These are phyloP conservation scores for Schizochytrium sp. DNA, from an alignment of 108 stramenopile genomes.

Conservation along the genomic window DNA sequence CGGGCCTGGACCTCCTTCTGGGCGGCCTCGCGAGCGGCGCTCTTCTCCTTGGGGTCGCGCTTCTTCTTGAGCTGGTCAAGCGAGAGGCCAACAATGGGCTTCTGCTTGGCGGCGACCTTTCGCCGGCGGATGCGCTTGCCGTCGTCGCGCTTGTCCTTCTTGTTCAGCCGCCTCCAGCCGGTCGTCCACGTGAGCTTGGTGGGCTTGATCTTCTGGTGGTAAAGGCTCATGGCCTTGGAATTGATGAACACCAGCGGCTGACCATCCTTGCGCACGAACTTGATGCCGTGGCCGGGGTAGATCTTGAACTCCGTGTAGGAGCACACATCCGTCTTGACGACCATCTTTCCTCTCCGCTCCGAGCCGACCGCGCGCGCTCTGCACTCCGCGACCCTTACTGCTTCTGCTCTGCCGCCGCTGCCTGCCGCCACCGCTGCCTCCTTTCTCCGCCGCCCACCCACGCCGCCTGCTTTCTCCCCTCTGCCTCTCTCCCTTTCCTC, in stretches of 20 bases:
- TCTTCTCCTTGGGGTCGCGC: constrained; percentile 71
- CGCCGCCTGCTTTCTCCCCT: no score
- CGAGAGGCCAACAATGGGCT: constrained; percentile 92
- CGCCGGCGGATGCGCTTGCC: constrained; percentile 78
- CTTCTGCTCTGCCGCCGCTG: no score
- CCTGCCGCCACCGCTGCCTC: no score
- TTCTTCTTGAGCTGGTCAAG: constrained; percentile 94
- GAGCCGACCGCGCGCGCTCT: neutral
- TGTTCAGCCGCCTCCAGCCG: constrained; percentile 97
- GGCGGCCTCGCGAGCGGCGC: constrained; percentile 66
- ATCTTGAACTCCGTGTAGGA: constrained; percentile 97
- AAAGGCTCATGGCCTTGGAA: constrained; percentile 86
- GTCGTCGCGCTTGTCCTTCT: constrained; percentile 88
- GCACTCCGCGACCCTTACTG: no score
- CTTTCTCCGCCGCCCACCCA: no score
- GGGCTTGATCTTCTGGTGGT: constrained; percentile 94
- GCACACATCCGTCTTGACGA: constrained; percentile 79
- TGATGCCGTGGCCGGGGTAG: constrained; percentile 98
- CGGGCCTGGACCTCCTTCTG: constrained; percentile 78
- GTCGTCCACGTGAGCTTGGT: constrained; percentile 99
- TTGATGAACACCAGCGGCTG: constrained; percentile 87
- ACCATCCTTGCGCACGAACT: constrained; percentile 95
- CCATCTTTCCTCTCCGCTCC: constrained; percentile 25
- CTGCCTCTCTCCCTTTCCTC: no score
- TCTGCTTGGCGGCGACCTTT: constrained; percentile 77